phyloP scores from a whole-genome alignment of 352 stramenopile species.

The Phytophthora niederhauseri region DNA sequence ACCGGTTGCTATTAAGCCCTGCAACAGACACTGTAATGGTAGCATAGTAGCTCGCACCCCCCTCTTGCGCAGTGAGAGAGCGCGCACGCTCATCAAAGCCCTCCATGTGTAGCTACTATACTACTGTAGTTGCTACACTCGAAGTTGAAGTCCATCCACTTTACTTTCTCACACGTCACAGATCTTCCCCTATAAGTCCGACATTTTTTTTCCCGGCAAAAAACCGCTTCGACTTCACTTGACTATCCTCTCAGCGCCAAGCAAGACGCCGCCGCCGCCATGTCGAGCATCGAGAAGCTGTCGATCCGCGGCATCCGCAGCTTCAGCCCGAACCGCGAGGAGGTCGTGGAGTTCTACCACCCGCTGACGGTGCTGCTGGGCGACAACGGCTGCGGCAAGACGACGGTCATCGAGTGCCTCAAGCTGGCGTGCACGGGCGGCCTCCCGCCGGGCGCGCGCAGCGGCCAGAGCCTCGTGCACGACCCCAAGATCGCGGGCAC shows the following conservation, averaged over 20 bases:
- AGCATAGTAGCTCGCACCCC: too few species aligned
- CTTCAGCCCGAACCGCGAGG: constrained; percentile 96
- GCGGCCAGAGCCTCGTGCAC: constrained; percentile 96
- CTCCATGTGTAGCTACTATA: too few species aligned
- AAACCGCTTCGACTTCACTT: neutral
- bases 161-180: neutral
- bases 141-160: neutral
- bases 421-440: constrained; percentile 97
- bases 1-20: too few species aligned
- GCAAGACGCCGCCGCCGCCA: constrained; percentile 35
- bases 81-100: too few species aligned
- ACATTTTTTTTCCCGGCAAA: neutral
- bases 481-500: constrained; percentile 94
- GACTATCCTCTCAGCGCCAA: neutral
- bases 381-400: constrained; percentile 98
- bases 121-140: too few species aligned
- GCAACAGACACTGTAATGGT: too few species aligned
- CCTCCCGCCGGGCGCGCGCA: constrained; percentile 91
- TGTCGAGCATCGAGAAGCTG: constrained; percentile 99
- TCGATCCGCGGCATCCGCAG: constrained; percentile 98
- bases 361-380: constrained; percentile 99
- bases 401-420: constrained; percentile 99
- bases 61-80: too few species aligned
- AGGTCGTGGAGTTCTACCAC: constrained; percentile 98
- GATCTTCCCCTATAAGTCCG: neutral